A percentile compares a stretch with the other conserved stretches of the same genome.
These are phyloP conservation scores for Gossypium aridum DNA, from an alignment of 441 rosid genomes.

Conservation along the genomic window DNA sequence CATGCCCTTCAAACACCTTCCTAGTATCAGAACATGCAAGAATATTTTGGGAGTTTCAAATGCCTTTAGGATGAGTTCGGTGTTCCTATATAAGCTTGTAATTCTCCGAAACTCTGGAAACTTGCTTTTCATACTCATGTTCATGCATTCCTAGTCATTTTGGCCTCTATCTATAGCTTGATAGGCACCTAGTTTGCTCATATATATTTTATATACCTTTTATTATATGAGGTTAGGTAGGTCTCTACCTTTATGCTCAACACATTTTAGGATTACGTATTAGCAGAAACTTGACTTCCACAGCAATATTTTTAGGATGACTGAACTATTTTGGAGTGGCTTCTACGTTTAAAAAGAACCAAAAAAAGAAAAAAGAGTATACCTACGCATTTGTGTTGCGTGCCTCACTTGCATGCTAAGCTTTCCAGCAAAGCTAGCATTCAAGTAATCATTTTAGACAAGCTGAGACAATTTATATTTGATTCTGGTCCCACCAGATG, in stretches of 20 bases:
- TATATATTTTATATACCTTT: neutral
- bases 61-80: neutral
- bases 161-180: neutral
- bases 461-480: neutral
- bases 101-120: neutral
- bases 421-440: conserved; percentile 44
- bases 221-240: neutral
- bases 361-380: neutral
- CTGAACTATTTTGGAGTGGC: conserved; percentile 33
- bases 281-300: neutral
- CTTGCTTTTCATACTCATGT: neutral
- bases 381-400: neutral
- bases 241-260: neutral
- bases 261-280: too few relatives aligned
- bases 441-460: conserved; percentile 16
- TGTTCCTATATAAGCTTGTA: neutral
- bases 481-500: conserved; percentile 1
- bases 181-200: neutral
- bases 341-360: conserved; percentile 28
- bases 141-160: neutral
- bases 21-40: neutral
- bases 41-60: neutral
- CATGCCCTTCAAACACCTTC: neutral
- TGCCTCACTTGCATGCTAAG: conserved; percentile 16
- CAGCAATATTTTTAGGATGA: neutral